Conservation (phyloP, 2,329 filamentous ascomycete species). For the Hypoxylon sp. region DNA sequence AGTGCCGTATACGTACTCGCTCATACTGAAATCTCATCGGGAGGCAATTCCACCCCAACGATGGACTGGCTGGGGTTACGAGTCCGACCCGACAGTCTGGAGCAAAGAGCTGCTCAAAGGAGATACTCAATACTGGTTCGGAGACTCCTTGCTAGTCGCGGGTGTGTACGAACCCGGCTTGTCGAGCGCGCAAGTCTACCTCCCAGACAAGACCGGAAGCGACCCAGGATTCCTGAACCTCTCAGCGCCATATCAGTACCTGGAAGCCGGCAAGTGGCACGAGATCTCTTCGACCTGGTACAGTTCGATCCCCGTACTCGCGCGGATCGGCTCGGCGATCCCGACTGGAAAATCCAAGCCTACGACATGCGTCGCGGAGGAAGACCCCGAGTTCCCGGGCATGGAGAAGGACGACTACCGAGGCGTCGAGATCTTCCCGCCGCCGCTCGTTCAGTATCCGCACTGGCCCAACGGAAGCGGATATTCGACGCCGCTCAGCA, state of each 20-base stretch:
- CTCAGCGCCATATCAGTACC: slow-evolving; percentile 72
- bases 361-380: slow-evolving; percentile 56
- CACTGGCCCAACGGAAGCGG: slow-evolving; percentile 32
- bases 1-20: slow-evolving; percentile 79
- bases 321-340: slow-evolving; percentile 59
- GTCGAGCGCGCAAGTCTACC: slow-evolving; percentile 70
- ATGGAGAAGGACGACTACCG: slow-evolving; percentile 61
- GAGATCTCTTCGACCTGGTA: slow-evolving; percentile 61
- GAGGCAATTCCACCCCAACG: slow-evolving; percentile 75
- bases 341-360: slow-evolving; percentile 56
- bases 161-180: slow-evolving; percentile 76
- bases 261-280: slow-evolving; percentile 61
- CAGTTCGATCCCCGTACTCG: slow-evolving; percentile 59
- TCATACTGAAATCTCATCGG: slow-evolving; percentile 73
- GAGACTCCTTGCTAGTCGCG: slow-evolving; percentile 75
- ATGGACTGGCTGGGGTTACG: slow-evolving; percentile 82
- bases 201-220: slow-evolving; percentile 63
- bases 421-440: slow-evolving; percentile 62
- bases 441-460: slow-evolving; percentile 41
- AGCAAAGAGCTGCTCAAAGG: slow-evolving; percentile 70
- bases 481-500: background rate
- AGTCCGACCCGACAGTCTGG: slow-evolving; percentile 77
- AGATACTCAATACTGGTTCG: slow-evolving; percentile 82
- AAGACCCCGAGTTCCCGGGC: slow-evolving; percentile 57
- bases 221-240: slow-evolving; percentile 74